Base-by-base conservation (phyloP, 495 filamentous ascomycete species). In the Penicillium waksmanii region DNA sequence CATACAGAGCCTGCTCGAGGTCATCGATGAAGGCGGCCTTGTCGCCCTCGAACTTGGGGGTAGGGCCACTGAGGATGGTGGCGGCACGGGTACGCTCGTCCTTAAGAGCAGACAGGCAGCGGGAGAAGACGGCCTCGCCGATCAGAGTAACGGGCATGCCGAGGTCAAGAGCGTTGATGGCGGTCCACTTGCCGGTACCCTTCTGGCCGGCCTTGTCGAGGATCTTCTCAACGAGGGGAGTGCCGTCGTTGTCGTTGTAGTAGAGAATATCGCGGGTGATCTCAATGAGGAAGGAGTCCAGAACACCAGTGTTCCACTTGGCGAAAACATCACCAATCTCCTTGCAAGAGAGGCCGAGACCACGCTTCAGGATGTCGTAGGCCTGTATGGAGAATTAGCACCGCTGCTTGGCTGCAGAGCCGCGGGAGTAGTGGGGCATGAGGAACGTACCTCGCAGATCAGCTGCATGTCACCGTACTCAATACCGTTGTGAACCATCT, bases 401-500 rank as follows among this genome's bases (percentile, higher is more conserved):
- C 33, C 21, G 12, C 23, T 15, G 19, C 36, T 44, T 52, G 13
- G 8, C 38, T 44, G n/a, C n/a, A 23, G 42, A 44, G 27, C 18
- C 15, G n/a, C 15, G 5, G 23, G 19, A 1, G 5, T 34, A 58
- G n/a, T 27, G 23, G 40, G 33, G 18, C 50, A 52, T 44, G 35
- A 40, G 35, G 53, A 27, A 33, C 64, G 62, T 66, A 97, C 95
- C 89, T 98, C 95, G 79, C 90, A 96, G 77, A 98, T 98, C 74
- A 98, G 82, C 85, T 98, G 95, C 95, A 98, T 98, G 79, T 98
- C 95, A 88, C 95, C 95, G 73, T 98, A 98, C 81, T 98, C 95
- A 71, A 98, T 98, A 85, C 95, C 95, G 77, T 98, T 98, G 88
- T 98, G 95, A 58, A 98, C 95, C 96, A 98, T 98, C 89, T 98